Evolutionary conservation across 2,329 filamentous ascomycete genomes (phyloP), one percentile per base, ranked within the genome.

Genomic region (Cladosporium sp.): DNA sequence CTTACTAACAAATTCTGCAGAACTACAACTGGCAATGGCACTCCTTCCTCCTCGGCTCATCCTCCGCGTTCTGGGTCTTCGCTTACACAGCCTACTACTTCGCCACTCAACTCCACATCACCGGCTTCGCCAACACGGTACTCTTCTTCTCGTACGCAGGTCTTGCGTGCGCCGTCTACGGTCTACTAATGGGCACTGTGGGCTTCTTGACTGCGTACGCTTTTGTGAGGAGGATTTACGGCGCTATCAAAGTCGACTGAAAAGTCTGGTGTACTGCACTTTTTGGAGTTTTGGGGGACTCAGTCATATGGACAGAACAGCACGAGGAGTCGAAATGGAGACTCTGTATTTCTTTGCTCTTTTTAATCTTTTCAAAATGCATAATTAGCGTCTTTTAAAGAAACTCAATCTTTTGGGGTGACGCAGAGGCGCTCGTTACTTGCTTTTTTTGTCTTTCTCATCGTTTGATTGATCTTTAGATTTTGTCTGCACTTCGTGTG

Each of bases 1-100:
- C 8, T 52, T 46, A 60, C 71, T 72, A 65, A 73, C 23, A 21
- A 55, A 53, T 26, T 52, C 18, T 16, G 31, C 71, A 87, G 84
- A 93, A 96, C 77, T 90, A 95, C 78, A 86, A 92, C 76, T 96
- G 92, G 92, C 95, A 91, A 91, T 96, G 92, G 92, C 90, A 91
- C 76, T 92, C 90, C 61, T 95, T 96, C 80, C 79, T 91, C 58
- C 86, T 93, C 10, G 92, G 92, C 53, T 90, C 89, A 57, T 87
- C 89, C 71, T 92, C 89, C 71, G 86, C 90, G 7, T 77, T 92
- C 67, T 96, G 92, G 91, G 86, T 96, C 44, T 95, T 94, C 75
- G 76, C 86, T 44, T 96, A 95, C 80, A 91, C 90, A 76, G 81
- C 89, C 59, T 96, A 91, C 89, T 96, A 94, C 80, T 96, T 92